These are phyloP conservation scores for Myriosclerotinia curreyana DNA, from an alignment of 2,329 filamentous ascomycete genomes.

Conservation along the genomic window DNA sequence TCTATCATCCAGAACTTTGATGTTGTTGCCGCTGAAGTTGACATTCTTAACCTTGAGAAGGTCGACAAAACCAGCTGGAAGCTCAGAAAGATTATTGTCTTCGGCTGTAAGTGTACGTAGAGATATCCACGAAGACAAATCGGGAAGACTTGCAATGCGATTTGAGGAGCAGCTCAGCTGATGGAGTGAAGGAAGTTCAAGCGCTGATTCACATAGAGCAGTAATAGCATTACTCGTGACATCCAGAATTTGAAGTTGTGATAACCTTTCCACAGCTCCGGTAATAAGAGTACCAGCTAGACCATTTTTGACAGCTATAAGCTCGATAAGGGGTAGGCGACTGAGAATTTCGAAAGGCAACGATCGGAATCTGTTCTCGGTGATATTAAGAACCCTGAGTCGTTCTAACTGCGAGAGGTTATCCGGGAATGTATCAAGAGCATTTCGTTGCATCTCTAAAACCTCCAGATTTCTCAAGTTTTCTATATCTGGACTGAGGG, in stretches of 20 bases:
- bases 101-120: slow-evolving; percentile 73
- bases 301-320: slow-evolving; percentile 75
- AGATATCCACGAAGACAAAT: slow-evolving; percentile 69
- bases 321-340: slow-evolving; percentile 66
- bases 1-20: slow-evolving; percentile 70
- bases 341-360: slow-evolving; percentile 69
- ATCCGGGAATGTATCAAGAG: slow-evolving; percentile 66
- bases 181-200: slow-evolving; percentile 64
- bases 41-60: slow-evolving; percentile 69
- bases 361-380: slow-evolving; percentile 70
- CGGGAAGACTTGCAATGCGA: slow-evolving; percentile 68
- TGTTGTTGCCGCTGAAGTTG: slow-evolving; percentile 82
- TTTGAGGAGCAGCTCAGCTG: slow-evolving; percentile 79
- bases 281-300: slow-evolving; percentile 70
- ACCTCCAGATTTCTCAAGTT: slow-evolving; percentile 69
- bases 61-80: slow-evolving; percentile 73
- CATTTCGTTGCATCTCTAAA: slow-evolving; percentile 79
- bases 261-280: slow-evolving; percentile 54
- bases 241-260: slow-evolving; percentile 71
- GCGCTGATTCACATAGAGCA: slow-evolving; percentile 28
- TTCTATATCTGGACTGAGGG: slow-evolving; percentile 61
- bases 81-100: slow-evolving; percentile 71
- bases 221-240: slow-evolving; percentile 72
- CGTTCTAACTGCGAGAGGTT: slow-evolving; percentile 63
- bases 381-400: slow-evolving; percentile 74